Evolutionary conservation across 441 rosid species (phyloP).

Genomic region (Gossypium davidsonii): DNA sequence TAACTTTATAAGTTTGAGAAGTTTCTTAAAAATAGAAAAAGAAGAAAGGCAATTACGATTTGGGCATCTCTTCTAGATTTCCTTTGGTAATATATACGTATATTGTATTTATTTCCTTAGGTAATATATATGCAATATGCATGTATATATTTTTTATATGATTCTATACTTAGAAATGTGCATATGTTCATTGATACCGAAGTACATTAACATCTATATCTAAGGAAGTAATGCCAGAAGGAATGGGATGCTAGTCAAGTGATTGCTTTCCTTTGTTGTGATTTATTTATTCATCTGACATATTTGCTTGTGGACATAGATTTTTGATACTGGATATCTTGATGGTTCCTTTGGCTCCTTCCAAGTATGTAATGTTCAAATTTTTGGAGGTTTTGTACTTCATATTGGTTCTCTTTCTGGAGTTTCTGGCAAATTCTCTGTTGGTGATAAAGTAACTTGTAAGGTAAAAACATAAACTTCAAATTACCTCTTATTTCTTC

Average conservation of each 20-base stretch:
- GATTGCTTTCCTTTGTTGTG: background rate
- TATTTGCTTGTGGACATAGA: conserved; percentile 45
- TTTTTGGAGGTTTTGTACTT: conserved; percentile 86
- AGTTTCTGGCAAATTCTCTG: conserved; percentile 36
- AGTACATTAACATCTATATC: background rate
- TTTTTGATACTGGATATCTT: conserved; percentile 74
- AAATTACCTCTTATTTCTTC: background rate
- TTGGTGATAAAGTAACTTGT: conserved; percentile 72
- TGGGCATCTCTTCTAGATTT: background rate
- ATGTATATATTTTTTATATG: background rate
- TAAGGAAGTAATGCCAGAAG: background rate
- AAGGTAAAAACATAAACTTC: conserved; percentile 44
- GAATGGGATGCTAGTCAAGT: background rate
- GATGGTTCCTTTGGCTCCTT: conserved; percentile 78
- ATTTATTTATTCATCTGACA: conserved; percentile 7
- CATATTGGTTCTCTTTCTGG: conserved; percentile 70
- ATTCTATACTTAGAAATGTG: background rate
- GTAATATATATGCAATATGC: background rate
- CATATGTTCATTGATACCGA: background rate
- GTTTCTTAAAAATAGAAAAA: background rate
- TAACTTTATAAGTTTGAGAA: background rate
- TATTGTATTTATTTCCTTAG: background rate
- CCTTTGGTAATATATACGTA: background rate
- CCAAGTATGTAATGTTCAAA: conserved; percentile 79
- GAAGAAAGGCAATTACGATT: background rate